phyloP scores from a whole-genome alignment of 2,329 filamentous ascomycete genomes.

The Elsinoe arachidis region DNA sequence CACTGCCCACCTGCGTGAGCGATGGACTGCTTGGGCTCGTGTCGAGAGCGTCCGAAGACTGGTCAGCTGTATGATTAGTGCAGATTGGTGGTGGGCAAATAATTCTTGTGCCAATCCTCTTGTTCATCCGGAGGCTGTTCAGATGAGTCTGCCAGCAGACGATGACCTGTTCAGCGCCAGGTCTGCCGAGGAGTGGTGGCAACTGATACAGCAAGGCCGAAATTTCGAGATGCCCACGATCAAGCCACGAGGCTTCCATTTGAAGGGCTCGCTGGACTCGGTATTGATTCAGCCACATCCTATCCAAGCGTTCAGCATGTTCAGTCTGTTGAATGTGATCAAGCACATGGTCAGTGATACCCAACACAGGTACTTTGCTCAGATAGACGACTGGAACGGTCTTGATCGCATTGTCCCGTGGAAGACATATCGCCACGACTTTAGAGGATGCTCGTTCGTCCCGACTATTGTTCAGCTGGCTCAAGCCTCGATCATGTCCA shows the following conservation, averaged over 20 bases:
- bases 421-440: conserved; percentile 41
- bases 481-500: conserved; percentile 34
- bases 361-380: conserved; percentile 17
- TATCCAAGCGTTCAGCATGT: conserved; percentile 15
- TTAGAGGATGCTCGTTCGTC: conserved; percentile 34
- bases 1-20: conserved; percentile 32
- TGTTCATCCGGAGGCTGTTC: conserved; percentile 15
- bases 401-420: conserved; percentile 18
- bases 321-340: conserved; percentile 15
- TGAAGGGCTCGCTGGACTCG: conserved; percentile 16
- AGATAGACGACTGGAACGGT: conserved; percentile 16
- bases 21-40: conserved; percentile 46
- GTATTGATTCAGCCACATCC: conserved; percentile 16
- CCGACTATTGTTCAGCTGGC: conserved; percentile 30
- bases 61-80: conserved; percentile 14
- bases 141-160: conserved; percentile 16
- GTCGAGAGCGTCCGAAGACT: conserved; percentile 36
- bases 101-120: conserved; percentile 14
- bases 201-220: conserved; percentile 14
- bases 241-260: conserved; percentile 15
- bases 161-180: conserved; percentile 16
- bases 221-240: conserved; percentile 15
- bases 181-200: conserved; percentile 12
- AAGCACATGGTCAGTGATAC: conserved; percentile 17
- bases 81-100: conserved; percentile 18